Evolutionary conservation across 1,284 basidiomycete species (phyloP).

Genomic region (Crucibulum cyathiforme): DNA sequence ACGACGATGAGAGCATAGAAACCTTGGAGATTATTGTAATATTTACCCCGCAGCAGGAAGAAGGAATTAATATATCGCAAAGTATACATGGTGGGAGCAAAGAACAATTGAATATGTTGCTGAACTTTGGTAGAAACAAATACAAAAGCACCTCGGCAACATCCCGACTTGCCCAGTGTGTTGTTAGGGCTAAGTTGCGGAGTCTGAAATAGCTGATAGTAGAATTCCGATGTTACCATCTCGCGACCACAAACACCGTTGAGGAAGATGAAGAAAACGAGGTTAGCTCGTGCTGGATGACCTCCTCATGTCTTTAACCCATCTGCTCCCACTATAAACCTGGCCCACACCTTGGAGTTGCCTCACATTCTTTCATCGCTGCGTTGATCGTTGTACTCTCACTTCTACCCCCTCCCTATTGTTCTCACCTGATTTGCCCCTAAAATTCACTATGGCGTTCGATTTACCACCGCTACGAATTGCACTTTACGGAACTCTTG

Average conservation of each 20-base stretch:
- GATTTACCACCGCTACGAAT: constrained; percentile 41
- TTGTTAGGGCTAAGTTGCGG: too few relatives aligned
- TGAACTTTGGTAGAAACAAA: too few relatives aligned
- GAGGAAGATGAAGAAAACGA: constrained; percentile 6
- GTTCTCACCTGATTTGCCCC: not conserved
- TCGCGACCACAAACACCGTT: not conserved
- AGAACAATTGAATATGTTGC: too few relatives aligned
- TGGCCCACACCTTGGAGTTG: not conserved
- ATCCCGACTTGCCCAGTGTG: too few relatives aligned
- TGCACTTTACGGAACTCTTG: constrained; percentile 36
- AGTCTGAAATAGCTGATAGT: too few relatives aligned
- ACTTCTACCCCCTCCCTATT: not conserved
- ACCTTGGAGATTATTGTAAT: too few relatives aligned
- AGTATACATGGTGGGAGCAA: too few relatives aligned
- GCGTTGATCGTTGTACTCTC: not conserved
- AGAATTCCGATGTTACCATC: not conserved
- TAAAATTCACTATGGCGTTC: constrained; percentile 26
- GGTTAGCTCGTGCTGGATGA: not conserved
- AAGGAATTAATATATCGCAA: too few relatives aligned
- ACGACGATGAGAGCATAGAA: too few relatives aligned
- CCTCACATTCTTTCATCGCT: not conserved
- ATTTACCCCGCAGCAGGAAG: too few relatives aligned
- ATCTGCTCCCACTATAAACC: not conserved
- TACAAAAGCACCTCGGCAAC: too few relatives aligned
- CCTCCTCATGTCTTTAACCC: not conserved